Conservation (phyloP, 371 early-diverging fungal genomes). For the Apophysomyces ossiformis region DNA sequence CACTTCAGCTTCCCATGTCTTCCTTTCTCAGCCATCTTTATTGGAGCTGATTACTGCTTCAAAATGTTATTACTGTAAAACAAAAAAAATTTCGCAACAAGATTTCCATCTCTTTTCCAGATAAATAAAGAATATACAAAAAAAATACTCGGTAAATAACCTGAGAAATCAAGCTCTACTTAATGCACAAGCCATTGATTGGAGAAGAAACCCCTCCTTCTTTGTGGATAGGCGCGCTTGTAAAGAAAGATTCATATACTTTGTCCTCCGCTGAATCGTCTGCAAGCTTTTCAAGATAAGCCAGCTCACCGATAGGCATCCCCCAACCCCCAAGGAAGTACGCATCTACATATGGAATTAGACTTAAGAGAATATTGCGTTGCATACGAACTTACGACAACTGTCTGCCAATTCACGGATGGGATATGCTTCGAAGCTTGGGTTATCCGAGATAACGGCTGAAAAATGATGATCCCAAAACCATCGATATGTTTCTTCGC, state of each 20-base stretch:
- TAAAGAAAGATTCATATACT: slow-evolving; percentile 43
- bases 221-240: slow-evolving; percentile 50
- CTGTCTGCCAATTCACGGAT: slow-evolving; percentile 18
- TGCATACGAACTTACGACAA: slow-evolving; percentile 29
- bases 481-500: slow-evolving; percentile 47
- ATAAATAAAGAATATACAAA: no score
- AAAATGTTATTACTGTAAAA: no score
- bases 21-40: no score
- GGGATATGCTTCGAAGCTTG: slow-evolving; percentile 48
- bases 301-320: slow-evolving; percentile 52
- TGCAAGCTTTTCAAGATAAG: slow-evolving; percentile 42
- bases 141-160: no score
- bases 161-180: slow-evolving; percentile 22
- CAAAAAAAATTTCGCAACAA: no score
- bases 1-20: no score
- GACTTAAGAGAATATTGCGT: background rate
- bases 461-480: slow-evolving; percentile 53
- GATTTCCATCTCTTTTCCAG: no score
- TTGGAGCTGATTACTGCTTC: no score
- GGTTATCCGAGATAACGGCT: slow-evolving; percentile 42
- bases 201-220: slow-evolving; percentile 45
- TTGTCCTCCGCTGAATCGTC: slow-evolving; percentile 44
- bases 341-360: slow-evolving; percentile 27
- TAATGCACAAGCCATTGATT: slow-evolving; percentile 49
- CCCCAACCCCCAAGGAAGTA: slow-evolving; percentile 46